Evolutionary conservation across 2,329 filamentous ascomycete genomes (phyloP).

Genomic region (Verticillium dahliae): DNA sequence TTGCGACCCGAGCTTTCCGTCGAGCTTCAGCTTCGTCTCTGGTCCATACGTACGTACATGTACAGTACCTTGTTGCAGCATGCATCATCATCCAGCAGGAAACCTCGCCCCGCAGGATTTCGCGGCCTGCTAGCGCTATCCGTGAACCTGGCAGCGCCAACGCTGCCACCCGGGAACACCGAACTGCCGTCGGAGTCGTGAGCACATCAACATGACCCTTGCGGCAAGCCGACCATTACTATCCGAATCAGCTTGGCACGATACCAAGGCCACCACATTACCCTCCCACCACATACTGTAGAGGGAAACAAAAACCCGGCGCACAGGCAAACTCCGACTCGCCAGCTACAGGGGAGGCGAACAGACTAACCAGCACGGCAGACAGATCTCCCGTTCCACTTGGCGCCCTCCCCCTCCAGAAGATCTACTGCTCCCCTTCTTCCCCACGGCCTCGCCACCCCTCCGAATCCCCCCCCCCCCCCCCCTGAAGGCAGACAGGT

Average conservation of each 20-base stretch:
- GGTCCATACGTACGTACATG: not conserved
- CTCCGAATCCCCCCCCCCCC: not conserved
- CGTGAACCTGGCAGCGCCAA: not conserved
- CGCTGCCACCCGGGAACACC: not conserved
- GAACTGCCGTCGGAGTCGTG: not conserved
- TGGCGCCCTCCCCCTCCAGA: not conserved
- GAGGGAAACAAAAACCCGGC: too few species aligned
- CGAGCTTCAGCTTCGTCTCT: not conserved
- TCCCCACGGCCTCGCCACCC: not conserved
- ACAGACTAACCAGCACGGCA: not conserved
- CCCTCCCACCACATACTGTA: too few species aligned
- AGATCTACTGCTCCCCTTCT: not conserved
- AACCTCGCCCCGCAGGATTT: not conserved
- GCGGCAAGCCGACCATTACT: not conserved
- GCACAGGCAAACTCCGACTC: not conserved
- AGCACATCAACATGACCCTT: not conserved
- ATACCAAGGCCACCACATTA: not conserved
- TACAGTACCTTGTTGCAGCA: not conserved
- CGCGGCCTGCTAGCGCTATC: not conserved
- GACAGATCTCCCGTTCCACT: not conserved
- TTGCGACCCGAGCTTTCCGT: not conserved
- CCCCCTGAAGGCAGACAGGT: not conserved
- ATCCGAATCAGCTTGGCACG: not conserved
- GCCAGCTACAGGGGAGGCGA: not conserved
- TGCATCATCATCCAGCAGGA: not conserved